Conservation (phyloP, 2,329 filamentous ascomycete genomes). For the Claviceps pusilla region DNA sequence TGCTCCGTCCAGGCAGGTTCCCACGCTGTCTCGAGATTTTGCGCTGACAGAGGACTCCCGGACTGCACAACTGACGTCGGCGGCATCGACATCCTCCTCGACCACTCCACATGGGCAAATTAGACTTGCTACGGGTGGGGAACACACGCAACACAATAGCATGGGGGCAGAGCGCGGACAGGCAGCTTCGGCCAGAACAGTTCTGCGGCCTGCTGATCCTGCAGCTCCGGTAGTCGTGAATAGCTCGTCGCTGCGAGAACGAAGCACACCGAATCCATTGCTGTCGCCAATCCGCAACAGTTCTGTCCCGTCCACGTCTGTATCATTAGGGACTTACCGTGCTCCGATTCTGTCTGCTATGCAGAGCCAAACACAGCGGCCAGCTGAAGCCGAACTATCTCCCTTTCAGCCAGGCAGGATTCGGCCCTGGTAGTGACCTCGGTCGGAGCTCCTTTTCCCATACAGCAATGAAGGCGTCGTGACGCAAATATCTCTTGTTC, state of each 20-base stretch:
- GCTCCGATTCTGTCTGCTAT: background rate
- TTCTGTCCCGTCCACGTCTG: background rate
- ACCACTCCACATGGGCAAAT: background rate
- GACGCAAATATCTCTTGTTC: background rate
- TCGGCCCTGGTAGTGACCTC: conserved; percentile 3
- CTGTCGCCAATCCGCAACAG: background rate
- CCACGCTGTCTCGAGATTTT: background rate
- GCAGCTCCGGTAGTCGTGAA: background rate
- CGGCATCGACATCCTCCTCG: background rate
- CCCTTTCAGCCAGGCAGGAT: conserved; percentile 1
- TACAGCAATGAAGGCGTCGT: background rate
- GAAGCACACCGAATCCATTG: conserved; percentile 1
- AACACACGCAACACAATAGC: background rate
- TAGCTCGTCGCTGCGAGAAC: conserved; percentile 2
- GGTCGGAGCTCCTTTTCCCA: background rate
- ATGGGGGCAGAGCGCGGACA: background rate
- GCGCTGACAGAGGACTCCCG: background rate
- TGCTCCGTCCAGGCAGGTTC: background rate
- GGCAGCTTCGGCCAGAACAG: background rate
- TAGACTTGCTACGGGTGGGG: background rate
- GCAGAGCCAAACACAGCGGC: background rate
- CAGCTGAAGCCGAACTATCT: background rate
- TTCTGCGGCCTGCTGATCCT: background rate
- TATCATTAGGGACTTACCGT: background rate
- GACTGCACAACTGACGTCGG: background rate